Conservation (phyloP, 768 basidiomycete genomes). For the Tephrocybe sp. region DNA sequence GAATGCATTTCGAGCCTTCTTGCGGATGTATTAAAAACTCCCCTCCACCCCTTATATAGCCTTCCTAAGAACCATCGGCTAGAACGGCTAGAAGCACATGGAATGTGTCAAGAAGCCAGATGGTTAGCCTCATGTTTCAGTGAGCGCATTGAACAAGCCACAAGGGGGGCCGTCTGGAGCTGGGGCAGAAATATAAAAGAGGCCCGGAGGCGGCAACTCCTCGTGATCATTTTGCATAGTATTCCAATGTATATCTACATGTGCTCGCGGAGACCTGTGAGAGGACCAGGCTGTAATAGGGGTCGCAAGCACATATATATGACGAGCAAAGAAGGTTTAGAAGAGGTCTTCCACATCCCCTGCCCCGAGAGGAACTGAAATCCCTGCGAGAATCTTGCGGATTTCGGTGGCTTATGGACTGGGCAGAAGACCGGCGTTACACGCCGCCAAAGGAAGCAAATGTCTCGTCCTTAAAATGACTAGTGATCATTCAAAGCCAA, state of each 20-base stretch:
- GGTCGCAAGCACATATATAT: constrained; percentile 9
- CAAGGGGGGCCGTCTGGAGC: constrained; percentile 6
- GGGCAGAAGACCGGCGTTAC: background rate
- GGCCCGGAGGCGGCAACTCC: constrained; percentile 11
- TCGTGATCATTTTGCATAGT: constrained; percentile 20
- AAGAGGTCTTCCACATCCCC: constrained; percentile 5
- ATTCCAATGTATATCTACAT: constrained; percentile 22
- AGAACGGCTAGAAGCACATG: constrained; percentile 14
- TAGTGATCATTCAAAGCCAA: too few relatives aligned
- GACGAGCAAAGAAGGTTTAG: constrained; percentile 11
- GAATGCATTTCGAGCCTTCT: too few relatives aligned
- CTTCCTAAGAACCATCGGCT: constrained; percentile 10
- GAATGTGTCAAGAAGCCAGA: constrained; percentile 18
- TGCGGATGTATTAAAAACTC: too few relatives aligned
- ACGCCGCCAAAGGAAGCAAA: background rate
- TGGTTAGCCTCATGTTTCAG: constrained; percentile 19
- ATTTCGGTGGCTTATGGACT: background rate
- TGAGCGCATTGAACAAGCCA: constrained; percentile 9
- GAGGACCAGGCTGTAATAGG: constrained; percentile 12
- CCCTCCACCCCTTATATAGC: constrained; percentile 18
- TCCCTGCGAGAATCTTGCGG: constrained; percentile 1
- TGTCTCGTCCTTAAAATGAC: background rate
- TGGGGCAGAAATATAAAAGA: constrained; percentile 11
- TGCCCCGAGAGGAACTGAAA: constrained; percentile 9
- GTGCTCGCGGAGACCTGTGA: constrained; percentile 18